Base-by-base conservation (phyloP, 1,284 basidiomycete species). In the Neolentinus lepideus region DNA sequence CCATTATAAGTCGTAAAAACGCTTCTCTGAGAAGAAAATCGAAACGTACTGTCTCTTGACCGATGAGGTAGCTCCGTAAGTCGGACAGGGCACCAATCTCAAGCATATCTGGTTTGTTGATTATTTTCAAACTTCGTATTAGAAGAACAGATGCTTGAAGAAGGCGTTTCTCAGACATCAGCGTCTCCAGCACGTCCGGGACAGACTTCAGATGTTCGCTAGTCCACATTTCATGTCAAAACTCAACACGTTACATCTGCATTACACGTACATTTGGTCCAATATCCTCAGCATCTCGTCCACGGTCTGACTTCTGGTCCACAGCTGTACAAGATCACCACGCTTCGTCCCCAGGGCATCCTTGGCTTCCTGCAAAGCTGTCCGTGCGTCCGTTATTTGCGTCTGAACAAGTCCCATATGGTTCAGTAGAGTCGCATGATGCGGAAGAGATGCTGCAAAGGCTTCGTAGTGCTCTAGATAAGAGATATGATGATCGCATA, bases 91-190 rank as follows among this genome's bases (percentile, higher is more conserved):
- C 97, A 16, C 96, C 96, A 56, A 99, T 90, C 65, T 98, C 96
- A 56, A 88, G 77, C 81, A 99, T 90, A 62, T 98, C 96, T 3
- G 88, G 78, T 64, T 91, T 94, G 68, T 92, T 95, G 63, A 96
- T 94, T 31, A 88, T 82, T 69, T 96, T 98, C 54, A 97, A 72
- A 65, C 92, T 94, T 50, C 90, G 79, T 36, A 97, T 86, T 25
- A 99, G 83, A 22, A 99, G 75, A 14, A 92, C 83, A 1, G 96
- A 86, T 0, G 96, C 96, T 61, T 95, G 88, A 35, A 98, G 73
- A 53, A 98, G 84, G 6, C 90, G 84, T 68, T 99, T 99, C 69
- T 98, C 97, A 1, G 94, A 90, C 68, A 99, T 93, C n/a, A 98
- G 75, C 3, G 88, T 86, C 69, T 99, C 97, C 26, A 99, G 77